These are phyloP conservation scores for Cymbopogon citratus DNA, from an alignment of 176 grass and related monocot genomes.

Conservation along the genomic window DNA sequence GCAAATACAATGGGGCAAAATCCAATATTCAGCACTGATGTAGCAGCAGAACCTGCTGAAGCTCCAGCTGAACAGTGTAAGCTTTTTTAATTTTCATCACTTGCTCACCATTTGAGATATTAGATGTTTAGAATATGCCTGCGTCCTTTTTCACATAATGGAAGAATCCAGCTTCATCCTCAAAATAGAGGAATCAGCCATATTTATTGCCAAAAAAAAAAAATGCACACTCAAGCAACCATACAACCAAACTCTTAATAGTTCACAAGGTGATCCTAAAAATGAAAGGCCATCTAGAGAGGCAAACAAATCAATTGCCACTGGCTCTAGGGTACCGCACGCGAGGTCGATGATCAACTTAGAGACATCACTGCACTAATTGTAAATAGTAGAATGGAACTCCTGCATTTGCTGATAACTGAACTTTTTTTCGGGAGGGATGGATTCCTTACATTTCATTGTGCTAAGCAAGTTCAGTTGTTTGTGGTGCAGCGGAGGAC, in stretches of 20 bases:
- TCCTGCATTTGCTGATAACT: background rate
- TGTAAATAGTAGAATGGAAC: background rate
- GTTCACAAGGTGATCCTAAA: background rate
- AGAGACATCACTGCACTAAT: background rate
- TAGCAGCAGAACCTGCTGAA: slow-evolving; percentile 47
- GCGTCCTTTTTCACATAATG: background rate
- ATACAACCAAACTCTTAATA: background rate
- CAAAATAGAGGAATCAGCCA: background rate
- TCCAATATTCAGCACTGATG: slow-evolving; percentile 71
- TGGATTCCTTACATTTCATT: slow-evolving; percentile 20
- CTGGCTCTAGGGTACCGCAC: background rate
- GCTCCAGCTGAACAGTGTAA: slow-evolving; percentile 66
- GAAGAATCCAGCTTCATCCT: background rate
- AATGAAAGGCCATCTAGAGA: background rate
- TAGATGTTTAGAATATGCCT: background rate
- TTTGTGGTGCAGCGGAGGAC: slow-evolving; percentile 52
- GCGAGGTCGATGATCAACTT: background rate
- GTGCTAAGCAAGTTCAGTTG: slow-evolving; percentile 22
- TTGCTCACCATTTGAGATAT: slow-evolving; percentile 9
- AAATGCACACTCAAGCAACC: background rate
- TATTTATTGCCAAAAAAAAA: background rate
- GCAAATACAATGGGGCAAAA: slow-evolving; percentile 58
- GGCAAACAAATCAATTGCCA: background rate
- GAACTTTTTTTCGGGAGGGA: background rate
- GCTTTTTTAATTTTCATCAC: slow-evolving; percentile 11